phyloP scores from a whole-genome alignment of 371 early-diverging fungal genomes.

The Vairimorpha apis region DNA sequence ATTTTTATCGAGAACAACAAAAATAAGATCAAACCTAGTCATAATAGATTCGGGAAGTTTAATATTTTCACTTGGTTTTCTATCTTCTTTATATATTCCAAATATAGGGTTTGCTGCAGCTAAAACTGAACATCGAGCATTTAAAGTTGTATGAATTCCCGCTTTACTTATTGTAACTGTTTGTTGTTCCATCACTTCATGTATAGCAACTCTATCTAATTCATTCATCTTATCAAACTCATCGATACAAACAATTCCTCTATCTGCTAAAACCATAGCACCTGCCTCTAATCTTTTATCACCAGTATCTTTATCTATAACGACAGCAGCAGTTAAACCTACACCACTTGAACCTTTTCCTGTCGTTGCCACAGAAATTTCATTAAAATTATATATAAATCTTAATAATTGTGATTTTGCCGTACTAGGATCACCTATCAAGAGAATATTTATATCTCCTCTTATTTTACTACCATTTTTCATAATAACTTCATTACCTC shows the following conservation, averaged over 20 bases:
- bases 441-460: slow-evolving; percentile 86
- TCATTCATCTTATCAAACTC: slow-evolving; percentile 99
- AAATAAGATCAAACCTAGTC: slow-evolving; percentile 70
- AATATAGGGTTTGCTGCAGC: slow-evolving; percentile 98
- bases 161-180: slow-evolving; percentile 92
- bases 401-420: slow-evolving; percentile 83
- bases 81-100: slow-evolving; percentile 66
- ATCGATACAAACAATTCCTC: slow-evolving; percentile 96
- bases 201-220: slow-evolving; percentile 93
- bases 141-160: slow-evolving; percentile 90
- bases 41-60: slow-evolving; percentile 64
- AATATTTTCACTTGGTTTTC: slow-evolving; percentile 62
- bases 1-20: slow-evolving; percentile 81
- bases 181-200: slow-evolving; percentile 99
- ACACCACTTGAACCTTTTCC: slow-evolving; percentile 92
- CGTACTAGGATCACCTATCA: slow-evolving; percentile 93
- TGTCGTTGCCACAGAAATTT: slow-evolving; percentile 81
- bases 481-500: slow-evolving; percentile 86
- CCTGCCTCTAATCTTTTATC: slow-evolving; percentile 91
- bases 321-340: slow-evolving; percentile 88
- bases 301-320: slow-evolving; percentile 73
- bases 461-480: slow-evolving; percentile 84
- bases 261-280: slow-evolving; percentile 96
- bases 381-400: slow-evolving; percentile 78
- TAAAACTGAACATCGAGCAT: slow-evolving; percentile 91